Base-by-base conservation (phyloP, 371 early-diverging fungal species). In the Mucor irregularis region DNA sequence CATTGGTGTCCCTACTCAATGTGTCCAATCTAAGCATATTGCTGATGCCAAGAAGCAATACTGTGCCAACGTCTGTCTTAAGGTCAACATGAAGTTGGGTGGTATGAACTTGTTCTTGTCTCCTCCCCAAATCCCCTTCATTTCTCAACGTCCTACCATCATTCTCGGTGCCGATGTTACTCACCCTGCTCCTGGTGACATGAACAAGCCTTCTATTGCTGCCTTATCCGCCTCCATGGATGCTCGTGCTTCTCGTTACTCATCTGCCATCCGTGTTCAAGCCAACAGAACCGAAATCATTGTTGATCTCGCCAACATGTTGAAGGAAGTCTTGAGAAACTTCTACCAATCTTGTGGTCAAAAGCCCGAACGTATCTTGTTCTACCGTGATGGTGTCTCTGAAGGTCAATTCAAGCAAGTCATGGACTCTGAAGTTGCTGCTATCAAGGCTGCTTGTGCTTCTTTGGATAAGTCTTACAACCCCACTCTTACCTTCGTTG, bases 81-180 rank as follows among this genome's bases (percentile, higher is more conserved):
- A 96, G 84, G 87, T 95, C 53, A 95, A 95, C 73, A 80, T 87
- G 48, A 95, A 94, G 73, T 74, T 93, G 17, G 93, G 95, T 53
- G 94, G 94, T 34, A 75, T 81, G 68, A 94, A 92, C 74, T 69
- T 78, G 53, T 69, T 69, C 38, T 63, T 90, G 16, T 38, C 64
- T 7, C 65, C 69, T 13, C 54, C 64, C 4, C 67, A 77, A 31
- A 71, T 82, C 10, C 74, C 78, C 2, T 89, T 92, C 66, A 74
- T 94, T 43, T 70, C 77, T 38, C 69, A 83, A 31, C 71, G 81
- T 14, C 89, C 93, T 1, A 97, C 96, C 4, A 90, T 99, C 40
- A 62, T 99, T n/a, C 76, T 99, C 61, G 99, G 98, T 39, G 96
- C 95, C 33, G 98, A 99, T 79, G 93, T 98, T 10, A 90, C 94